phyloP scores from a whole-genome alignment of 495 filamentous ascomycete genomes.

The Penicillium lividum region DNA sequence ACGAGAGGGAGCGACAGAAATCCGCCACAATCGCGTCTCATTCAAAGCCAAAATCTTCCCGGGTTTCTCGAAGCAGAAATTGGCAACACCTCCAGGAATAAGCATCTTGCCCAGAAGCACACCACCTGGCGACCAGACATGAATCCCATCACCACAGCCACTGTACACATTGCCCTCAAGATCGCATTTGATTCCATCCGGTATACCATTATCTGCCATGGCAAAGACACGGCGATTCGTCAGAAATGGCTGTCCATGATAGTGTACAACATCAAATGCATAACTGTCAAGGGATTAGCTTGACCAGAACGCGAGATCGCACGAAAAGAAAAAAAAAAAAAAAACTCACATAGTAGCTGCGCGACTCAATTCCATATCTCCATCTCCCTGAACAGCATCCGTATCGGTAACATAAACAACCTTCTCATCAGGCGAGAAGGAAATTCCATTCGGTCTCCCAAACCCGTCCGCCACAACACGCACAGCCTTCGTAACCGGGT shows the following conservation, averaged over 20 bases:
- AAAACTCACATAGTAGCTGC: constrained; percentile 29
- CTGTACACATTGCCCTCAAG: constrained; percentile 60
- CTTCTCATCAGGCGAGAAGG: constrained; percentile 48
- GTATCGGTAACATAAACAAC: constrained; percentile 58
- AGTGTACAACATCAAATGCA: constrained; percentile 27
- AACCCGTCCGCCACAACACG: constrained; percentile 53
- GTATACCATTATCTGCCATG: constrained; percentile 52
- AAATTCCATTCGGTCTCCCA: constrained; percentile 47
- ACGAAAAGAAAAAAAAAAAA: not conserved
- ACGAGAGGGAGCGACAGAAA: constrained; percentile 30
- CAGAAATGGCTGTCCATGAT: constrained; percentile 39
- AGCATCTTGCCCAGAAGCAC: constrained; percentile 58
- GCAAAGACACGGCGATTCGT: constrained; percentile 58
- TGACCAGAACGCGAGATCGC: not conserved
- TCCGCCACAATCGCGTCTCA: constrained; percentile 43
- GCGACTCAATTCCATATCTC: constrained; percentile 17
- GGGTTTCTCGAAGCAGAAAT: constrained; percentile 46
- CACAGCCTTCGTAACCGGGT: constrained; percentile 44
- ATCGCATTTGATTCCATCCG: constrained; percentile 64
- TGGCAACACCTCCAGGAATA: constrained; percentile 39
- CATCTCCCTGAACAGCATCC: constrained; percentile 43
- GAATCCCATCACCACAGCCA: constrained; percentile 61
- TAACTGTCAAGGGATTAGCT: constrained; percentile 22
- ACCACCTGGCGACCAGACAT: constrained; percentile 60
- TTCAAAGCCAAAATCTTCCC: constrained; percentile 45